Percentiles rank a stretch among this genome's conserved stretches.
Evolutionary conservation across 345 rosid genomes (phyloP).

Genomic region (Angophora floribunda): DNA sequence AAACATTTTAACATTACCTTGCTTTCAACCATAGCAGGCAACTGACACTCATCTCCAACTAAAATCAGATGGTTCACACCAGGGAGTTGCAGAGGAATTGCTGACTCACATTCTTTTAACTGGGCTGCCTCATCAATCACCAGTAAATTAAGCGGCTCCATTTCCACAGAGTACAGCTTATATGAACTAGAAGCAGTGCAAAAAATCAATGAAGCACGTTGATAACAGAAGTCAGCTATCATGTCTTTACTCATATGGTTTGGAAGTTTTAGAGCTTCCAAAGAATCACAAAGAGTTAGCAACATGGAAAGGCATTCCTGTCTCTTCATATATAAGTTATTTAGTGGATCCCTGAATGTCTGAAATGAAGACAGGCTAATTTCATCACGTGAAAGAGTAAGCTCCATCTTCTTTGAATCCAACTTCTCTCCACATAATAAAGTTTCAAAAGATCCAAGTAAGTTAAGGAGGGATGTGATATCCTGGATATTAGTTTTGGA

Average conservation of each 20-base stretch:
- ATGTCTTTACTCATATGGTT: not conserved
- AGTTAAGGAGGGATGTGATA: not conserved
- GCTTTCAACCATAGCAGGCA: slow-evolving; percentile 41
- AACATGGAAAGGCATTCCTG: slow-evolving; percentile 15
- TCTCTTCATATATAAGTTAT: not conserved
- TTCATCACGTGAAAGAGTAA: slow-evolving; percentile 4
- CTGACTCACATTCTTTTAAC: slow-evolving; percentile 44
- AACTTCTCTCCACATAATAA: slow-evolving; percentile 1
- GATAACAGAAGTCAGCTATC: slow-evolving; percentile 19
- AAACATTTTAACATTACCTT: slow-evolving; percentile 11
- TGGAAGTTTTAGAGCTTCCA: slow-evolving; percentile 12
- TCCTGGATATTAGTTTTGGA: slow-evolving; percentile 4
- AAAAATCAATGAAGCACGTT: slow-evolving; percentile 17
- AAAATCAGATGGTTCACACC: slow-evolving; percentile 31
- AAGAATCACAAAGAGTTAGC: not conserved
- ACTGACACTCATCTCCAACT: slow-evolving; percentile 45
- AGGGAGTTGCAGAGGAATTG: slow-evolving; percentile 37
- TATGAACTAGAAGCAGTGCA: slow-evolving; percentile 31
- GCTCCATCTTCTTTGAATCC: slow-evolving; percentile 7
- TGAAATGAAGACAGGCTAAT: not conserved
- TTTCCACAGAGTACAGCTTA: slow-evolving; percentile 8
- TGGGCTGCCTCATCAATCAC: slow-evolving; percentile 66
- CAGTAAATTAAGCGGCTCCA: slow-evolving; percentile 22
- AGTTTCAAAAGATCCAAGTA: slow-evolving; percentile 11
- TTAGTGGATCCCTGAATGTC: not conserved